Conservation (phyloP, 225 moss, liverwort and hornwort genomes). For the Bryum argenteum region DNA sequence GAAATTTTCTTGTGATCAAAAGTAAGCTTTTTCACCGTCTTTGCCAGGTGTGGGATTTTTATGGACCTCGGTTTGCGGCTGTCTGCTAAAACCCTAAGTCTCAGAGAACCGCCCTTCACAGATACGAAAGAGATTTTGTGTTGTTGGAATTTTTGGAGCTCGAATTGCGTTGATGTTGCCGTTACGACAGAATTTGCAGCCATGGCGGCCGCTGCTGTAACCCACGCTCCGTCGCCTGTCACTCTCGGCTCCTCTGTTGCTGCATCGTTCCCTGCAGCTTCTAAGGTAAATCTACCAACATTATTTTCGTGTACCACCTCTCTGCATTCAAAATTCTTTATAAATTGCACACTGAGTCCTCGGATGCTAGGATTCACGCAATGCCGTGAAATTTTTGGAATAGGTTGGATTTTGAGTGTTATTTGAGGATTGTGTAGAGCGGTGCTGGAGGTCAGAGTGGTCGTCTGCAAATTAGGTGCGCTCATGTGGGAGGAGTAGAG, state of each 20-base stretch:
- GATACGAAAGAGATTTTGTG: background rate
- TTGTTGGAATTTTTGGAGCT: background rate
- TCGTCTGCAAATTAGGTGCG: conserved; percentile 66
- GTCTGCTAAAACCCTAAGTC: too few relatives aligned
- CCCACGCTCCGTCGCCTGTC: conserved; percentile 30
- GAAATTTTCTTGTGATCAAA: too few relatives aligned
- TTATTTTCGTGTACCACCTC: too few relatives aligned
- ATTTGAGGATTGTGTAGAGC: background rate
- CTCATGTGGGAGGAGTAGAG: conserved; percentile 92
- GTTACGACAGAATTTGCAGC: too few relatives aligned
- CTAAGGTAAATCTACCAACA: conserved; percentile 14
- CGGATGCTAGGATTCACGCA: background rate
- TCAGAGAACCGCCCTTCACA: too few relatives aligned
- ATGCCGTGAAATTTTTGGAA: background rate
- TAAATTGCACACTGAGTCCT: background rate
- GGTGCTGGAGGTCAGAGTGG: conserved; percentile 26
- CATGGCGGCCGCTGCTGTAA: conserved; percentile 28
- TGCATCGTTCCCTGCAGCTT: conserved; percentile 23
- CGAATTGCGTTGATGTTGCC: too few relatives aligned
- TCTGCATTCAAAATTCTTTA: background rate
- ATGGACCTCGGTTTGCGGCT: too few relatives aligned
- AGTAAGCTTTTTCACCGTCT: too few relatives aligned
- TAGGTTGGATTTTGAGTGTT: background rate
- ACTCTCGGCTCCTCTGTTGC: conserved; percentile 24
- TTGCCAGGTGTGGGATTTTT: too few relatives aligned